A percentile compares a stretch with the other conserved stretches of the same genome.
These are phyloP conservation scores for Hypomyces rosellus DNA, from an alignment of 2,329 filamentous ascomycete species.

Conservation along the genomic window DNA sequence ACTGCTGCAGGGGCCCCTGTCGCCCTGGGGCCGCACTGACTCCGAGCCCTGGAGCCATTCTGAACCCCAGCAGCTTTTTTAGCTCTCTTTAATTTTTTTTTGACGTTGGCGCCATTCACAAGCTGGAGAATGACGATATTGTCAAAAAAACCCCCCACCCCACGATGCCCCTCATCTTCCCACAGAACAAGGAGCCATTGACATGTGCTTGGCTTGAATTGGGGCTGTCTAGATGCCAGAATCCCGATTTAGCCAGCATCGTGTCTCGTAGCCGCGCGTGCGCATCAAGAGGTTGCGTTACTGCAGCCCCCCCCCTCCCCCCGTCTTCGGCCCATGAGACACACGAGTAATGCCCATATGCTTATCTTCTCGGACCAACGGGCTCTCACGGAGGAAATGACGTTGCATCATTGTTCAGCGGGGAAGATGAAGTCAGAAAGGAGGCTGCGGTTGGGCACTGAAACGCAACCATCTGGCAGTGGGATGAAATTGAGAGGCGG, in stretches of 20 bases:
- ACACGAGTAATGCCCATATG: too few species aligned
- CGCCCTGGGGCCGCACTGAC: slow-evolving; percentile 5
- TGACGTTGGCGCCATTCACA: slow-evolving; percentile 8
- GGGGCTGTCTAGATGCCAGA: neutral
- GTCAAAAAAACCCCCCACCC: slow-evolving; percentile 6
- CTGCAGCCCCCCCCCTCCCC: too few species aligned
- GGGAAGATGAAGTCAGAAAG: too few species aligned
- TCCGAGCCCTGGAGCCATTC: slow-evolving; percentile 2
- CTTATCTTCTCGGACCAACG: too few species aligned
- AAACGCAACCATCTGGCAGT: too few species aligned
- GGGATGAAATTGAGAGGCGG: too few species aligned
- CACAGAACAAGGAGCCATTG: slow-evolving; percentile 9
- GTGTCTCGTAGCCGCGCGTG: neutral
- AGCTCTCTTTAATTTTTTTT: neutral
- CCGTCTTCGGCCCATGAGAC: too few species aligned
- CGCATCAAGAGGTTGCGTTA: too few species aligned
- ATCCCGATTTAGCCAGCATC: neutral
- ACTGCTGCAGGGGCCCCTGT: slow-evolving; percentile 10
- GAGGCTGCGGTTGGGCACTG: too few species aligned
- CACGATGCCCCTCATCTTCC: slow-evolving; percentile 12
- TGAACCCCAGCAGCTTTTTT: neutral
- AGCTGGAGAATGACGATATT: slow-evolving; percentile 12
- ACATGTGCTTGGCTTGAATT: slow-evolving; percentile 5
- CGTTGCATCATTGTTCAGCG: too few species aligned
- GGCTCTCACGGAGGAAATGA: too few species aligned